Percentiles rank a stretch among this genome's conserved stretches.
phyloP scores from a whole-genome alignment of 2,329 filamentous ascomycete species.

The Alternaria triticina region DNA sequence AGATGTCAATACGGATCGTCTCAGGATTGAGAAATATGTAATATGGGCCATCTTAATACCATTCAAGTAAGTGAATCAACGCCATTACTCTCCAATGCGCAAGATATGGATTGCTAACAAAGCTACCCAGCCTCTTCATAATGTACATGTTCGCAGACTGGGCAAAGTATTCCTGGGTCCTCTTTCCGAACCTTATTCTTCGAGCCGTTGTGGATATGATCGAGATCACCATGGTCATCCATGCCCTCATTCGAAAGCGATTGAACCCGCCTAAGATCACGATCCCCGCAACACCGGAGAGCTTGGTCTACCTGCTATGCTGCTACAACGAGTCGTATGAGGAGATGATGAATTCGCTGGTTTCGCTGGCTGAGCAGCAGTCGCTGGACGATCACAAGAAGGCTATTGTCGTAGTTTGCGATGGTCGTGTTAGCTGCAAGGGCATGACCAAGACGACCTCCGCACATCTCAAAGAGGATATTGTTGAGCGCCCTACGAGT shows the following conservation, averaged over 20 bases:
- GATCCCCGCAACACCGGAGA: neutral
- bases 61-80: neutral
- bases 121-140: neutral
- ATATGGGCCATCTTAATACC: neutral
- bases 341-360: slow-evolving; percentile 3
- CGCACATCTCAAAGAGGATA: slow-evolving; percentile 6
- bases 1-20: neutral
- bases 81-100: neutral
- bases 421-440: slow-evolving; percentile 8
- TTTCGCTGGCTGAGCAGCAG: slow-evolving; percentile 5
- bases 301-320: slow-evolving; percentile 1
- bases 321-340: slow-evolving; percentile 9
- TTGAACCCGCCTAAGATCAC: neutral
- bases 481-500: slow-evolving; percentile 1
- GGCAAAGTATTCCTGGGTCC: neutral
- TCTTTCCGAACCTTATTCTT: neutral
- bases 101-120: neutral
- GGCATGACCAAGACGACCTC: slow-evolving; percentile 6
- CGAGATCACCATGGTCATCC: slow-evolving; percentile 1
- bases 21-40: slow-evolving; percentile 3
- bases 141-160: neutral
- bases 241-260: neutral
- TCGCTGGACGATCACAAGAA: slow-evolving; percentile 4
- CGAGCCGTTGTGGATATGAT: neutral
- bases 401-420: slow-evolving; percentile 4